Evolutionary conservation across 305 asterid species (phyloP).

Genomic region (Lippia alba): DNA sequence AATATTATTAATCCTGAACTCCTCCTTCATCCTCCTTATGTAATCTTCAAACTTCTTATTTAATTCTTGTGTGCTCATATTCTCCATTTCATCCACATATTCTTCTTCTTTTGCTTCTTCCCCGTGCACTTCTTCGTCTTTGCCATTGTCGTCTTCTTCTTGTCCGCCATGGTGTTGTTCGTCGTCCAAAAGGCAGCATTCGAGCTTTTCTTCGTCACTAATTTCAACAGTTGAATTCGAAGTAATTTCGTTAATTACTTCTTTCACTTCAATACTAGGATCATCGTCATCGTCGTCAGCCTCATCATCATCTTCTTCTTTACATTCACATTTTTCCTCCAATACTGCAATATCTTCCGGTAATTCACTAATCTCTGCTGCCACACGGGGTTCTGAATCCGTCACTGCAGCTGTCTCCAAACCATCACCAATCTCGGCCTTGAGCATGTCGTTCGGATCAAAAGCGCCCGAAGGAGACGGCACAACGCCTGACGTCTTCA

Average conservation of each 20-base stretch:
- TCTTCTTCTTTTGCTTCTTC: slow-evolving; percentile 6
- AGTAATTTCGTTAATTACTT: not conserved
- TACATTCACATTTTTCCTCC: slow-evolving; percentile 2
- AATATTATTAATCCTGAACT: slow-evolving; percentile 31
- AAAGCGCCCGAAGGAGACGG: no score
- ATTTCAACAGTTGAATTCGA: not conserved
- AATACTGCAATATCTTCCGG: not conserved
- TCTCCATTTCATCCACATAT: slow-evolving; percentile 24
- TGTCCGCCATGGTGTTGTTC: not conserved
- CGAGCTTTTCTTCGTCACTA: not conserved
- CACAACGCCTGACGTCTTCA: no score
- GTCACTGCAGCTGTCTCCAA: not conserved
- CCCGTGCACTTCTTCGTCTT: slow-evolving; percentile 15
- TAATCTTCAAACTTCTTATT: slow-evolving; percentile 25
- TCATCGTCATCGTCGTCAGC: not conserved
- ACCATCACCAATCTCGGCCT: slow-evolving; percentile 10
- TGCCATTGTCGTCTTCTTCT: slow-evolving; percentile 1
- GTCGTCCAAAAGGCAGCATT: slow-evolving; percentile 11
- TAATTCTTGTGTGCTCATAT: slow-evolving; percentile 41
- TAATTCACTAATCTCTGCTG: not conserved
- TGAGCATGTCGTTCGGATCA: slow-evolving; percentile 18
- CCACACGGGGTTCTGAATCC: not conserved
- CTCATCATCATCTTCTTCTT: no score
- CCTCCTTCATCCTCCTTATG: slow-evolving; percentile 50
- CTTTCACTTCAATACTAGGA: not conserved